These are phyloP conservation scores for Corymbia maculata DNA, from an alignment of 345 rosid genomes.

Conservation along the genomic window DNA sequence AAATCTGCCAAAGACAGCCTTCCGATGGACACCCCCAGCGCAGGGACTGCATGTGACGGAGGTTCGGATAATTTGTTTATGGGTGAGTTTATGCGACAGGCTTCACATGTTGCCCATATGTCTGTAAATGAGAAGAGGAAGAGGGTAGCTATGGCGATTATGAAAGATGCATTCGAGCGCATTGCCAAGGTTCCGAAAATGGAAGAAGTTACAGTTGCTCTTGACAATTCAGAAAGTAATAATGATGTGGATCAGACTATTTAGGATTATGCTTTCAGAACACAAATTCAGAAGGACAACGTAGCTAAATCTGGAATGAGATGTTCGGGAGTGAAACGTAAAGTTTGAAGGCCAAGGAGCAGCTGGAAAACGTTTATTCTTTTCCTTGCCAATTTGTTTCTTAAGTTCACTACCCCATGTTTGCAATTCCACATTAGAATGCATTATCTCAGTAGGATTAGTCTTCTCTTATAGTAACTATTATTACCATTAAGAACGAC, in stretches of 20 bases:
- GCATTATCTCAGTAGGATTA: not conserved
- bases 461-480: not conserved
- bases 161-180: rapidly evolving
- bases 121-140: too few relatives aligned
- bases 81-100: not conserved
- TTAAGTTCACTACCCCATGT: not conserved
- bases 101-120: not conserved
- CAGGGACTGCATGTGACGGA: not conserved
- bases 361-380: not conserved
- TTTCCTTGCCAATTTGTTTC: not conserved
- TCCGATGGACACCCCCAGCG: rapidly evolving
- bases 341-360: not conserved
- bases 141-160: not conserved
- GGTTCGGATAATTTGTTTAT: too few relatives aligned
- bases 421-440: not conserved
- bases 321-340: not conserved
- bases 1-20: not conserved
- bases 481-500: not conserved
- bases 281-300: not conserved
- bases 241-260: not conserved
- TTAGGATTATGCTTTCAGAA: not conserved
- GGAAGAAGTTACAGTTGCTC: not conserved
- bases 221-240: too few relatives aligned
- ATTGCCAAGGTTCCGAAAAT: not conserved
- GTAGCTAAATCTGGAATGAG: not conserved